A percentile compares a stretch with the other conserved stretches of the same genome.
phyloP scores from a whole-genome alignment of 1,139 yeast species.

The Kurtzmaniella natalensis region DNA sequence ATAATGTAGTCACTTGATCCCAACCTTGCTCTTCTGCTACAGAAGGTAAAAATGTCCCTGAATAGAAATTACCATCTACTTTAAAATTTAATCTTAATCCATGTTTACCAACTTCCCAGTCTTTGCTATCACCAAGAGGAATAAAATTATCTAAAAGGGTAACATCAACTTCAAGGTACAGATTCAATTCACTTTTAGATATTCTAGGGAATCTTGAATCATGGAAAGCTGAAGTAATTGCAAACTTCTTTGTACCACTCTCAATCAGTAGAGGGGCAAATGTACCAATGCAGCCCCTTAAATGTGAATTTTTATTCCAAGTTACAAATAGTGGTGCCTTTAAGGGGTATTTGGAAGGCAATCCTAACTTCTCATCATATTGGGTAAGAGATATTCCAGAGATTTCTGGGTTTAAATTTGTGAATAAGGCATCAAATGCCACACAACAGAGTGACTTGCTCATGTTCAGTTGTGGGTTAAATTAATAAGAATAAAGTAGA shows the following conservation, averaged over 20 bases:
- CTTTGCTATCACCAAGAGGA: conserved; percentile 43
- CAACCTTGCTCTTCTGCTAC: conserved; percentile 91
- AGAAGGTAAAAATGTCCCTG: conserved; percentile 86
- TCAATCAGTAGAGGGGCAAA: conserved; percentile 48
- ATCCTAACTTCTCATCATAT: conserved; percentile 12
- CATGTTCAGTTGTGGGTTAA: conserved; percentile 15
- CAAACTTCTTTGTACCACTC: conserved; percentile 57
- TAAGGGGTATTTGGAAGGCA: conserved; percentile 37
- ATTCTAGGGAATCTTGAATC: conserved; percentile 79
- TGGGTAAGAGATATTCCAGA: conserved; percentile 14
- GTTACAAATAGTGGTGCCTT: conserved; percentile 71
- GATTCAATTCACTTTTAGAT: conserved; percentile 45
- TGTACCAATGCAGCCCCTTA: conserved; percentile 95
- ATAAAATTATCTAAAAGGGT: conserved; percentile 65
- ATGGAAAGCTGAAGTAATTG: conserved; percentile 64
- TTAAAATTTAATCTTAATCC: conserved; percentile 65
- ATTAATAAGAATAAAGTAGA: no score
- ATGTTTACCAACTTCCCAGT: conserved; percentile 81
- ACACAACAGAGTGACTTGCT: conserved; percentile 33
- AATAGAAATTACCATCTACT: conserved; percentile 27
- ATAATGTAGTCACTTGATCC: conserved; percentile 68
- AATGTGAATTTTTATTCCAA: conserved; percentile 58
- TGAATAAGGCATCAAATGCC: conserved; percentile 34
- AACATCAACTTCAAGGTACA: conserved; percentile 41
- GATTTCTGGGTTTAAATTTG: conserved; percentile 16